Evolutionary conservation across 768 basidiomycete genomes (phyloP).

Genomic region (Boletus pseudopeckii): DNA sequence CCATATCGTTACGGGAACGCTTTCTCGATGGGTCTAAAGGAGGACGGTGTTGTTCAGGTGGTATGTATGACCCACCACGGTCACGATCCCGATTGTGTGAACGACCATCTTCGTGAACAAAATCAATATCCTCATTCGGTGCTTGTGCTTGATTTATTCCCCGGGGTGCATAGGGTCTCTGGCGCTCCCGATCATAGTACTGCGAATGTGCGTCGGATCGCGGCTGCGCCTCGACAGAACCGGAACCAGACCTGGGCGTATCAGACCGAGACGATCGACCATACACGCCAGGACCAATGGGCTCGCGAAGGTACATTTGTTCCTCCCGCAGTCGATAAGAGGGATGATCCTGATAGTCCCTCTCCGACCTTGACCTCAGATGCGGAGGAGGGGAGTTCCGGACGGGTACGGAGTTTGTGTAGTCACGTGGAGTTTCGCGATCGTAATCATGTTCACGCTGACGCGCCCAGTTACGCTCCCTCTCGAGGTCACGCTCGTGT

Average conservation of each 20-base stretch:
- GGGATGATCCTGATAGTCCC: constrained; percentile 30
- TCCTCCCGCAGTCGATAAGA: constrained; percentile 31
- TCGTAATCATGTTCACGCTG: constrained; percentile 44
- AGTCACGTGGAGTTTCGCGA: constrained; percentile 34
- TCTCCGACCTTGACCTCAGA: constrained; percentile 36
- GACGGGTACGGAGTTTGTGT: constrained; percentile 21
- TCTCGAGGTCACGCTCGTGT: constrained; percentile 45
- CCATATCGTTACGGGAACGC: constrained; percentile 61
- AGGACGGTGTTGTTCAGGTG: constrained; percentile 37
- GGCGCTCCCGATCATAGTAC: constrained; percentile 48
- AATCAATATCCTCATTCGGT: constrained; percentile 47
- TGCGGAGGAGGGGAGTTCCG: constrained; percentile 44
- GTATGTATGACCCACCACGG: constrained; percentile 34
- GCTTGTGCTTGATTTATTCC: constrained; percentile 41
- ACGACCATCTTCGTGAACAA: constrained; percentile 53
- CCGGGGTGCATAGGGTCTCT: constrained; percentile 49
- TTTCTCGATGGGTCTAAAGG: constrained; percentile 49
- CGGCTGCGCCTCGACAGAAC: constrained; percentile 45
- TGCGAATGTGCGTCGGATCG: constrained; percentile 47
- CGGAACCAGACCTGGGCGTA: constrained; percentile 56
- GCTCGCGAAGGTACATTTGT: constrained; percentile 29
- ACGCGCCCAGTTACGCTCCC: constrained; percentile 39
- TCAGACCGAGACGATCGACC: constrained; percentile 50
- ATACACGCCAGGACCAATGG: constrained; percentile 29
- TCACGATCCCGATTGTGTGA: constrained; percentile 37